These are phyloP conservation scores for Carex parvula DNA, from an alignment of 176 grass and related monocot species.

Conservation along the genomic window DNA sequence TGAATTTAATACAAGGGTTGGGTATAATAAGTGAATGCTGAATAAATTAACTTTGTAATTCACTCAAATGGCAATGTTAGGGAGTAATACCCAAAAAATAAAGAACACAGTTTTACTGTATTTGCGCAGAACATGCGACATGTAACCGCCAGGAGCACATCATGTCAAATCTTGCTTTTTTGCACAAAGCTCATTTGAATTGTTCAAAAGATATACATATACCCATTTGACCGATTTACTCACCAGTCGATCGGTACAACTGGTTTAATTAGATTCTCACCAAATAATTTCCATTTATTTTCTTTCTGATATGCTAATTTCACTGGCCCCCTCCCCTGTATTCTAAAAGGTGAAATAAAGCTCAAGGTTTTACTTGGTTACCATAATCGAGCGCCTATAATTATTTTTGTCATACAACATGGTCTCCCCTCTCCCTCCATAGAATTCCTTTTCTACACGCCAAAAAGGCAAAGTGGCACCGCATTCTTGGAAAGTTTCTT, in stretches of 20 bases:
- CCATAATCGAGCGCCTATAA: background rate
- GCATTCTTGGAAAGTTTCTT: conserved; percentile 11
- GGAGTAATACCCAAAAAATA: background rate
- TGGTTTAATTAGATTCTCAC: background rate
- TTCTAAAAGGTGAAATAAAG: background rate
- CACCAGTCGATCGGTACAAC: background rate
- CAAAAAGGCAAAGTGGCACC: background rate
- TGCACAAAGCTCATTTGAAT: background rate
- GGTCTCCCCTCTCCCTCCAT: background rate
- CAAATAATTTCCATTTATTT: background rate
- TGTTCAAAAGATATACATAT: background rate
- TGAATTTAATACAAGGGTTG: background rate
- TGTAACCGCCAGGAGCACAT: background rate
- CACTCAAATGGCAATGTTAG: background rate
- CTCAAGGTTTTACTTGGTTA: background rate
- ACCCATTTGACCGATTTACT: background rate
- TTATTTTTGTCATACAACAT: background rate
- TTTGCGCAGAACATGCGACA: background rate
- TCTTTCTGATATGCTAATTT: background rate
- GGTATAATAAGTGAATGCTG: background rate
- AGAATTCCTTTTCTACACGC: background rate
- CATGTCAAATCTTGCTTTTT: conserved; percentile 11
- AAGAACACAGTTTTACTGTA: background rate
- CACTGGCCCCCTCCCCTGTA: background rate
- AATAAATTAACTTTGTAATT: background rate